Percentiles rank a stretch among this genome's conserved stretches.
Evolutionary conservation across 2,329 filamentous ascomycete species (phyloP).

Genomic region (Alternaria triticimaculans): DNA sequence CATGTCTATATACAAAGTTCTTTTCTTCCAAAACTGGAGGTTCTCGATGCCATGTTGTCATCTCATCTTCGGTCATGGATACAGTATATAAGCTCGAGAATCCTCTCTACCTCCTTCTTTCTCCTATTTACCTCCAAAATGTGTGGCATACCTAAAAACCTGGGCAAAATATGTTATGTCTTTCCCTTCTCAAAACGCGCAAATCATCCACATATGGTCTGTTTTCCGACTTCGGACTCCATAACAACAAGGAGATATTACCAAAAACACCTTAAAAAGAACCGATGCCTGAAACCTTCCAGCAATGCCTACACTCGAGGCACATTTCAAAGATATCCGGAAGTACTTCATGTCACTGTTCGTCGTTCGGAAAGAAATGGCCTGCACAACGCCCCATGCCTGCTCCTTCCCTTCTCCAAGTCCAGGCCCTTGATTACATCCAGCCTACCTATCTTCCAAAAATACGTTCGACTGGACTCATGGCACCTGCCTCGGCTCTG

Average conservation of each 20-base stretch:
- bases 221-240: too few relatives aligned
- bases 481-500: not conserved
- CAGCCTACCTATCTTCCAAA: not conserved
- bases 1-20: rapidly evolving
- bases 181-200: too few relatives aligned
- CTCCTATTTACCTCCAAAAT: not conserved
- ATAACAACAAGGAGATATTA: too few relatives aligned
- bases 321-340: too few relatives aligned
- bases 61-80: not conserved
- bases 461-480: not conserved
- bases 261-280: too few relatives aligned
- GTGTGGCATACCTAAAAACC: not conserved
- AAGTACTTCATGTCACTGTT: too few relatives aligned
- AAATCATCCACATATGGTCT: too few relatives aligned
- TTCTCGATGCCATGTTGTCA: not conserved
- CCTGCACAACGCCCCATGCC: too few relatives aligned
- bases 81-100: not conserved
- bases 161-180: too few relatives aligned
- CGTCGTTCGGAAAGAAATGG: too few relatives aligned
- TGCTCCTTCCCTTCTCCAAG: not conserved
- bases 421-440: not conserved
- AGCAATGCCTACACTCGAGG: too few relatives aligned
- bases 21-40: not conserved
- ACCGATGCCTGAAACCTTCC: too few relatives aligned
- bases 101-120: not conserved